Base-by-base conservation (phyloP, 2,329 filamentous ascomycete genomes). In the Penicillium freii region DNA sequence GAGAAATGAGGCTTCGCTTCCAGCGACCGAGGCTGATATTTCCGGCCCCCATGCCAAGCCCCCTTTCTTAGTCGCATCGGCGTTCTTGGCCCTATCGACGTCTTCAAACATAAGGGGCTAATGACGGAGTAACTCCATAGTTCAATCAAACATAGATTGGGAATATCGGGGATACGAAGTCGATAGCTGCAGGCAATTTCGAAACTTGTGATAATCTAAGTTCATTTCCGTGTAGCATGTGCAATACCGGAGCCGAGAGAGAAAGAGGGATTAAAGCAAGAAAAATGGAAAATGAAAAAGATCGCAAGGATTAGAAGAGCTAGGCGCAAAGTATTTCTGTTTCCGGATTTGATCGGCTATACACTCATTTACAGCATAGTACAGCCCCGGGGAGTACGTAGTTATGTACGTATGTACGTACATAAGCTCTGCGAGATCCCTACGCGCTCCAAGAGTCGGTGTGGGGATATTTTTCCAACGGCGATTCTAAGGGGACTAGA, bases 41-140 rank as follows among this genome's bases (percentile, higher is more conserved):
- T 56, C 34, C 38, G 34, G 48, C 54, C 54, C 54, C 54, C 54
- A 53, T 43, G 49, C 54, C 49, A 56, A 56, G 54, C 43, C 54
- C 31, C 36, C 11, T 39, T 25, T 6, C 23, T 23, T 11, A 40
- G 10, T 52, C 21, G 23, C 19, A 21, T 51, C 25, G 17, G 33
- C 3, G 29, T 15, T 36, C 36, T 40, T 42, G 45, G 52, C 21
- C 21, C 5, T 50, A 33, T 48, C 2, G 8, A 21, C 10, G 4
- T 31, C 10, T 1, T 11, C 10, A 31, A 31, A 8, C 25, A 9
- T 8, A 46, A n/a, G 31, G 31, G 23, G 17, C 6, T 10, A 29
- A 11, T 3, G 29, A 23, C 25, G 6, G 6, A 7, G 6, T 27
- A 27, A 9, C 19, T 21, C n/a, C 5, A 10, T 19, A 53, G 13